Evolutionary conservation across 768 basidiomycete species (phyloP).

Genomic region (Boletus rubropictus): DNA sequence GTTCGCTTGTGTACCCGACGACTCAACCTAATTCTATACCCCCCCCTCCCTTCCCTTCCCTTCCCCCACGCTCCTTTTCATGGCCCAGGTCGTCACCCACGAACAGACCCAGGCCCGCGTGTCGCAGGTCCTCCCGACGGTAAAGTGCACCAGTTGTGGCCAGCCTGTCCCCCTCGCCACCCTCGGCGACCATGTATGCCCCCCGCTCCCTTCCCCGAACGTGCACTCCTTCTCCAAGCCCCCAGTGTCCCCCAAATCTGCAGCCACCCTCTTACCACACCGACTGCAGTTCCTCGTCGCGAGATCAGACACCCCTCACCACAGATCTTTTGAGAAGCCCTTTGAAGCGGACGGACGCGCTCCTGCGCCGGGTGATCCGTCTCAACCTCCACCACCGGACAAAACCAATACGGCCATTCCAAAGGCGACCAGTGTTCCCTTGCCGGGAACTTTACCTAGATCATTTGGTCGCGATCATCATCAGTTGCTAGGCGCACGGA

Average conservation of each 20-base stretch:
- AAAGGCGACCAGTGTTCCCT: conserved; percentile 5
- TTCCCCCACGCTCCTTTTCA: conserved; percentile 19
- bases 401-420: conserved; percentile 10
- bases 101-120: conserved; percentile 20
- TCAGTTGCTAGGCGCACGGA: conserved; percentile 2
- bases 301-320: conserved; percentile 13
- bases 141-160: conserved; percentile 80
- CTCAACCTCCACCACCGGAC: conserved; percentile 23
- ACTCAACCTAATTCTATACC: conserved; percentile 25
- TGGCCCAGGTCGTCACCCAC: conserved; percentile 21
- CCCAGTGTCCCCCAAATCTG: conserved; percentile 36
- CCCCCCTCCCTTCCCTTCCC: conserved; percentile 4
- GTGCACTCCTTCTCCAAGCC: conserved; percentile 29
- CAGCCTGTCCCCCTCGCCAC: conserved; percentile 63
- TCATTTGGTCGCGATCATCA: conserved; percentile 5
- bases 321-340: conserved; percentile 7
- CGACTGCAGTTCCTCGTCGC: conserved; percentile 44
- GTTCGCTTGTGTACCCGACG: background rate
- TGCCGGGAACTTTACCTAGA: background rate
- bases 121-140: conserved; percentile 72
- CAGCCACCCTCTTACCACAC: conserved; percentile 43
- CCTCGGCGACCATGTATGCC: conserved; percentile 76
- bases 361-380: conserved; percentile 21
- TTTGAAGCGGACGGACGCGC: conserved; percentile 2
- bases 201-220: conserved; percentile 42